Evolutionary conservation across 495 filamentous ascomycete genomes (phyloP).

Genomic region (Aspergillus haitiensis): DNA sequence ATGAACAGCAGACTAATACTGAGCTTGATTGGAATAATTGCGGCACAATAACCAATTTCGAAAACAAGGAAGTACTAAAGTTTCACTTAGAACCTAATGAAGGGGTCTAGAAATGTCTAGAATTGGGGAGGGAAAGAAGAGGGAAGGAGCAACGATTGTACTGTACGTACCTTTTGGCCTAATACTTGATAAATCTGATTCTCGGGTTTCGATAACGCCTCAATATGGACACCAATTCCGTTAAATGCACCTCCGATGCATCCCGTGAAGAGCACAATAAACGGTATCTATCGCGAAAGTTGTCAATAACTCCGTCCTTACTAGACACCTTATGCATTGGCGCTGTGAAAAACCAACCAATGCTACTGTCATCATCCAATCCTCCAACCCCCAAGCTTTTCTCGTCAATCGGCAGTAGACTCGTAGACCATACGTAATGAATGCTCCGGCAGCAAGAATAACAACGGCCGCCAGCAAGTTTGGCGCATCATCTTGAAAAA

Average conservation of each 20-base stretch:
- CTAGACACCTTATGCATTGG: no score
- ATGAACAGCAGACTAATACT: constrained; percentile 34
- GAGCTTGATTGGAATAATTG: constrained; percentile 34
- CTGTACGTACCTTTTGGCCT: constrained; percentile 22
- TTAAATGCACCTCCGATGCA: constrained; percentile 30
- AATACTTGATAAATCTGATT: constrained; percentile 23
- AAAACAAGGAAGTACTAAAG: constrained; percentile 30
- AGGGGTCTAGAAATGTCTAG: no score
- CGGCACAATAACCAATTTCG: constrained; percentile 30
- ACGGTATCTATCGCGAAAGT: constrained; percentile 16
- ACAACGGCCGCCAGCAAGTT: constrained; percentile 25
- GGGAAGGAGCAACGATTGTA: no score
- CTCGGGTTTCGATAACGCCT: constrained; percentile 15
- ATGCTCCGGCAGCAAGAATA: constrained; percentile 22
- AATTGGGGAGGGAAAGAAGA: no score
- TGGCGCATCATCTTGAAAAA: constrained; percentile 26
- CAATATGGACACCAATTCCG: constrained; percentile 24
- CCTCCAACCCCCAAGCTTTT: constrained; percentile 27
- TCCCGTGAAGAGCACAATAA: constrained; percentile 25
- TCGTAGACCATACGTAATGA: constrained; percentile 24
- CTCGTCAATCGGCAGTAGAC: constrained; percentile 24
- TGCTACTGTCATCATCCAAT: constrained; percentile 32
- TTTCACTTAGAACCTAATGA: background rate
- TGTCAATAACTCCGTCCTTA: no score
- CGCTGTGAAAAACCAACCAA: constrained; percentile 12